Evolutionary conservation across 306 rosid genomes (phyloP), one percentile per base, ranked within the genome.

Genomic region (Quercus gilva): DNA sequence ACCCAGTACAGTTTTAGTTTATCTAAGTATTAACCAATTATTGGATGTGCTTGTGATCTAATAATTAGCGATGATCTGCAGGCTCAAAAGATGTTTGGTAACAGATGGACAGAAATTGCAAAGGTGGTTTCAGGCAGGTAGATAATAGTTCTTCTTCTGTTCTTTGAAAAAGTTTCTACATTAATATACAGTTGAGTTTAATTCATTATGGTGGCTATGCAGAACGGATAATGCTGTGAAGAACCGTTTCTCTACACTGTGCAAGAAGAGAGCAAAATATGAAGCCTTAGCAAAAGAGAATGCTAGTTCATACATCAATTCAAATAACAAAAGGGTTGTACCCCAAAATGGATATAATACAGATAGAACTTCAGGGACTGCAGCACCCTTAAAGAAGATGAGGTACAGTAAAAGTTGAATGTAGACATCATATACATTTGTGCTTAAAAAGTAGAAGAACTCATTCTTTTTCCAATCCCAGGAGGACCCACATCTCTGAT

Each of bases 61-160:
- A 75, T 88, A 70, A 77, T 23, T 74, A 58, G 71, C 67, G 80
- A 69, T 78, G 85, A 51, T 88, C 70, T 82, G 74, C 84, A 96
- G 99, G 99, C 99, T 74, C 99, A 96, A 70, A 96, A 92, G 83
- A 81, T 96, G 78, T 96, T 90, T 77, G 99, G 99, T 49, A 96
- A 96, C 83, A 87, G 98, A 76, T 96, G 99, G 99, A 96, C 99
- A 28, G 99, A 96, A 85, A 96, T 96, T 84, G 98, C 99, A 2
- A 96, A 93, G 89, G 99, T 96, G 86, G 98, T 96, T 87, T 93
- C 99, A 84, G 99, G 99, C 91, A 96, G 99, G 99, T 96, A 88
- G 79, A 71, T 61, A 61, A 5, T 31, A 20, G 26, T 67, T 80
- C 70, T 70, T 15, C 6, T 53, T 74, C 63, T 29, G 4, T 65